Conservation (phyloP, 805 yeast genomes). For the Scheffersomyces lignosus region DNA sequence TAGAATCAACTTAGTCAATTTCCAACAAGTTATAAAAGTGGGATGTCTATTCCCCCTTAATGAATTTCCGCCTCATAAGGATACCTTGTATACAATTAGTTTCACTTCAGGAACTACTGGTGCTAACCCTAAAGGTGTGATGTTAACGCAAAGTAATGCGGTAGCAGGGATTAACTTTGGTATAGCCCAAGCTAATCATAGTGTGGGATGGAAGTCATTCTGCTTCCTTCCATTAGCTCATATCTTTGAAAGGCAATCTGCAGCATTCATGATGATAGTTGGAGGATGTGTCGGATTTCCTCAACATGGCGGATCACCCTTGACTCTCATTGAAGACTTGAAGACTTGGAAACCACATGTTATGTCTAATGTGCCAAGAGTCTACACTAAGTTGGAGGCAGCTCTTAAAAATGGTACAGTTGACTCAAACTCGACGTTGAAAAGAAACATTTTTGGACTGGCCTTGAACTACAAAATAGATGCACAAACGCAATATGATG, state of each 20-base stretch:
- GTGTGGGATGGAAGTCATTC: slow-evolving; percentile 11
- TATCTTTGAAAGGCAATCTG: slow-evolving; percentile 32
- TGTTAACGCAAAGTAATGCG: slow-evolving; percentile 18
- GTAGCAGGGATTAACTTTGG: slow-evolving; percentile 18
- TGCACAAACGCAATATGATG: not conserved
- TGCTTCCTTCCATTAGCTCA: slow-evolving; percentile 39
- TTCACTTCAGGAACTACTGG: slow-evolving; percentile 32
- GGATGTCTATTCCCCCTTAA: slow-evolving; percentile 20
- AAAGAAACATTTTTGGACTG: no score
- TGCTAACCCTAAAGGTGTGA: slow-evolving; percentile 26
- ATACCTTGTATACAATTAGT: slow-evolving; percentile 22
- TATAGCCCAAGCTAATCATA: slow-evolving; percentile 7
- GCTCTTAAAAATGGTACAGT: slow-evolving; percentile 23
- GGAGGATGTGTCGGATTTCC: slow-evolving; percentile 29
- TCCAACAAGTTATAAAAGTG: slow-evolving; percentile 19
- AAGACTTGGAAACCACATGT: slow-evolving; percentile 20
- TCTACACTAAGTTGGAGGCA: slow-evolving; percentile 25
- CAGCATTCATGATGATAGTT: slow-evolving; percentile 18
- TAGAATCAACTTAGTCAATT: slow-evolving; percentile 19
- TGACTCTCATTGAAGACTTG: slow-evolving; percentile 25
- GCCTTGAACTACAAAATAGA: not conserved
- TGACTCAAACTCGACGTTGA: slow-evolving; percentile 12
- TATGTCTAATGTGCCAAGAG: slow-evolving; percentile 27
- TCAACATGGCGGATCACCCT: slow-evolving; percentile 20
- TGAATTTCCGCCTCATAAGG: slow-evolving; percentile 15